Evolutionary conservation across 1,139 yeast genomes (phyloP).

Genomic region (Magnusiomyces tetraspermus): DNA sequence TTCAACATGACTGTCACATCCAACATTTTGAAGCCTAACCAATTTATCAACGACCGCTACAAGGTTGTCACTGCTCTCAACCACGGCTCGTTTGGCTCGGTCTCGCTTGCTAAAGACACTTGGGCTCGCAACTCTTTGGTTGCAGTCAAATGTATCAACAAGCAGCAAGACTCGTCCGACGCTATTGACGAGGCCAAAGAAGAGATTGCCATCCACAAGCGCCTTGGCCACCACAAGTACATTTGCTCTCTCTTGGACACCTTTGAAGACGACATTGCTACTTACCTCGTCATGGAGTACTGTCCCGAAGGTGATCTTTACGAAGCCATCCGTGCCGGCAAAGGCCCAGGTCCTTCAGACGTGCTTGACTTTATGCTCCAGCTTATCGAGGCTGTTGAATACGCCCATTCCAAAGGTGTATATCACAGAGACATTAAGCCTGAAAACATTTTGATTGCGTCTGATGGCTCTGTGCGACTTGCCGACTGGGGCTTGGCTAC

Average conservation of each 20-base stretch:
- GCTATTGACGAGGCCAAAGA: conserved; percentile 52
- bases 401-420: conserved; percentile 62
- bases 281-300: conserved; percentile 71
- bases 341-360: conserved; percentile 69
- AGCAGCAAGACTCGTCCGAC: conserved; percentile 16
- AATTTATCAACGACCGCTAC: conserved; percentile 47
- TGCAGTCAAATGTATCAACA: conserved; percentile 72
- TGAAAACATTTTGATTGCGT: conserved; percentile 67
- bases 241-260: conserved; percentile 63
- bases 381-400: conserved; percentile 67
- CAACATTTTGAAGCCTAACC: conserved; percentile 5
- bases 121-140: conserved; percentile 45
- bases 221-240: conserved; percentile 53
- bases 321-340: conserved; percentile 77
- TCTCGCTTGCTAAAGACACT: conserved; percentile 73
- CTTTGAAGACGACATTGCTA: conserved; percentile 47
- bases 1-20: neutral
- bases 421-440: conserved; percentile 88
- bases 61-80: conserved; percentile 66
- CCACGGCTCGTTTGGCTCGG: conserved; percentile 91
- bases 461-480: conserved; percentile 62
- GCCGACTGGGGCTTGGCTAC: conserved; percentile 95
- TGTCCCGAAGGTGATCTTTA: conserved; percentile 88
- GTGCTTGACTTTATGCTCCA: conserved; percentile 69
- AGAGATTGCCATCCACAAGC: conserved; percentile 66